Evolutionary conservation across 371 early-diverging fungal species (phyloP).

Genomic region (Capillidium heterosporum): DNA sequence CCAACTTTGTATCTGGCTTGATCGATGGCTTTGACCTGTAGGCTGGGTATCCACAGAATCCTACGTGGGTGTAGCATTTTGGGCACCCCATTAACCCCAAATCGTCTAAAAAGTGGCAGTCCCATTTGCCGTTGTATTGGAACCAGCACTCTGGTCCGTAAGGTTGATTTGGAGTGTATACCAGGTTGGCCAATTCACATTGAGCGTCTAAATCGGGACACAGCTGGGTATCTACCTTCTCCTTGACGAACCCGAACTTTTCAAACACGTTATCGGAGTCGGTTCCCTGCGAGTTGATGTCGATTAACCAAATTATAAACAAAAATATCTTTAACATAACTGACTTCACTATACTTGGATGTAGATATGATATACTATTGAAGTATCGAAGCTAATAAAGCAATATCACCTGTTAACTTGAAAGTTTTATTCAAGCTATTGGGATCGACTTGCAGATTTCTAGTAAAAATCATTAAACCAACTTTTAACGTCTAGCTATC

Average conservation of each 20-base stretch:
- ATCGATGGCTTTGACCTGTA: neutral
- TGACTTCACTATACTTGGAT: no score
- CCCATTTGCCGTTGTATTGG: neutral
- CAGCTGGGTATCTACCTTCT: neutral
- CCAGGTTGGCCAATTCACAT: neutral
- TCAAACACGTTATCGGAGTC: neutral
- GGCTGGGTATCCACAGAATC: neutral
- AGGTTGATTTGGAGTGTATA: neutral
- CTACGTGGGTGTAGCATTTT: neutral
- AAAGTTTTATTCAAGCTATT: no score
- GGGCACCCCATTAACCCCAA: neutral
- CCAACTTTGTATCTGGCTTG: neutral
- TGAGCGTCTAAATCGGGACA: neutral
- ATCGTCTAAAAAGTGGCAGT: neutral
- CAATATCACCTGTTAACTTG: no score
- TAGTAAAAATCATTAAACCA: no score
- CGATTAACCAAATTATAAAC: no score
- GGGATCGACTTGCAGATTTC: no score
- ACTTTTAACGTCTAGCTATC: no score
- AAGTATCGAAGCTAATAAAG: no score
- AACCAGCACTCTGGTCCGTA: conserved; percentile 1
- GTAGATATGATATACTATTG: no score
- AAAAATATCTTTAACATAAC: no score
- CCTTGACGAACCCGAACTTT: neutral
- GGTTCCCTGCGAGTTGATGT: no score